Evolutionary conservation across 352 stramenopile species (phyloP).

Genomic region (Phytopythium mirpurense): DNA sequence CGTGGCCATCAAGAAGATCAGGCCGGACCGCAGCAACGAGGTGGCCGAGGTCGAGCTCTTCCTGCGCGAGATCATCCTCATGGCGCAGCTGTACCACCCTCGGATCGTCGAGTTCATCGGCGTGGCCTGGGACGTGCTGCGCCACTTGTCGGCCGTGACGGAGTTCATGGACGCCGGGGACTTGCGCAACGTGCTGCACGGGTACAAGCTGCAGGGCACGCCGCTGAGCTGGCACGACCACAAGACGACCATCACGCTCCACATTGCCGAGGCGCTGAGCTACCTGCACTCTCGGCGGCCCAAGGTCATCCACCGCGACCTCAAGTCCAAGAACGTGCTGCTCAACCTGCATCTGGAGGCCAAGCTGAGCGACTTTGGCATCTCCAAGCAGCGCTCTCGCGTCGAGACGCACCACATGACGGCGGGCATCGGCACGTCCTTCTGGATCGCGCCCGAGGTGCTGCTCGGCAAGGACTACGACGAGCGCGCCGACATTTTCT

Average conservation of each 20-base stretch:
- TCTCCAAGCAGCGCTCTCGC: conserved; percentile 24
- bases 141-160: conserved; percentile 37
- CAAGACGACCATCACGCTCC: conserved; percentile 40
- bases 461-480: conserved; percentile 25
- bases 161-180: conserved; percentile 60
- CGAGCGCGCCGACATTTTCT: conserved; percentile 33
- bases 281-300: conserved; percentile 61
- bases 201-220: conserved; percentile 27
- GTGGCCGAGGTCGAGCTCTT: conserved; percentile 31
- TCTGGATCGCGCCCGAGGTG: conserved; percentile 34
- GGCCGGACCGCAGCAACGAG: conserved; percentile 17
- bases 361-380: conserved; percentile 70
- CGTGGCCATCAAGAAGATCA: conserved; percentile 50
- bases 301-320: conserved; percentile 63
- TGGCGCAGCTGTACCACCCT: conserved; percentile 33
- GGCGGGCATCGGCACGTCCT: conserved; percentile 24
- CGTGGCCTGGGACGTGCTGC: conserved; percentile 35
- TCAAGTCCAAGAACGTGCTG: conserved; percentile 48
- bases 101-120: conserved; percentile 45
- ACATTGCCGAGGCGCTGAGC: conserved; percentile 39
- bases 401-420: conserved; percentile 16
- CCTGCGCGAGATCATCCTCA: conserved; percentile 40
- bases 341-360: conserved; percentile 40
- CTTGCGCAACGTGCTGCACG: conserved; percentile 36
- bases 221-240: conserved; percentile 32